Conservation (phyloP, 2,329 filamentous ascomycete species). For the Fusarium musae region DNA sequence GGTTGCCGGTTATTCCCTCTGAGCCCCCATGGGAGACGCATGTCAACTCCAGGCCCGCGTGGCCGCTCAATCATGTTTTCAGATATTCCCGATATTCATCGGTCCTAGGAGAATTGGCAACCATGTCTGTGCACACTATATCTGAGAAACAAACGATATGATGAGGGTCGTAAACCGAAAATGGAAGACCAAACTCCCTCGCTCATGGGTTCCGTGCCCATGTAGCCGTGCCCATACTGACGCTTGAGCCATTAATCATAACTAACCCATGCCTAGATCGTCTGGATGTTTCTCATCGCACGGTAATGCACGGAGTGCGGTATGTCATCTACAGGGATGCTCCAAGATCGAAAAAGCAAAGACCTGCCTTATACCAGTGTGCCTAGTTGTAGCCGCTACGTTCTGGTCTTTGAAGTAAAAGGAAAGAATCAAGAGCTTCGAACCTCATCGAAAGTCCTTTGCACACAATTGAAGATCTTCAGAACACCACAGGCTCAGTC, state of each 20-base stretch:
- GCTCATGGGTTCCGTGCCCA: not conserved
- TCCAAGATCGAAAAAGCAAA: conserved; percentile 20
- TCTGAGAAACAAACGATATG: conserved; percentile 19
- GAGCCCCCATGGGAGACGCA: not conserved
- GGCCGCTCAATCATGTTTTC: conserved; percentile 2
- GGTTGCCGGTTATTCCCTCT: not conserved
- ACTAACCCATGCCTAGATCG: not conserved
- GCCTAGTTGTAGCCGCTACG: not conserved
- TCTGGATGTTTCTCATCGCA: conserved; percentile 9
- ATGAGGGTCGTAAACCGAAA: conserved; percentile 11
- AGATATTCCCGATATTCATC: conserved; percentile 14
- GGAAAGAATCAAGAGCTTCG: not conserved
- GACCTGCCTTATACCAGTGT: not conserved
- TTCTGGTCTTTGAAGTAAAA: not conserved
- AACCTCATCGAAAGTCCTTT: not conserved
- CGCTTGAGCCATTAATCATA: not conserved
- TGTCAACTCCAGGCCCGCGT: not conserved
- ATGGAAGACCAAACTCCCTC: not conserved
- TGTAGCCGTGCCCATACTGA: not conserved
- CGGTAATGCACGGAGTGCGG: conserved; percentile 6
- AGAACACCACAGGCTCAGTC: not conserved
- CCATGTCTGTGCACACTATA: conserved; percentile 13
- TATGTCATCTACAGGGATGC: conserved; percentile 26
- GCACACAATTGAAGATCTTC: not conserved
- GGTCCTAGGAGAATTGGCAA: conserved; percentile 10